Evolutionary conservation across 257 asterid species (phyloP).

Genomic region (Ballota nigra): DNA sequence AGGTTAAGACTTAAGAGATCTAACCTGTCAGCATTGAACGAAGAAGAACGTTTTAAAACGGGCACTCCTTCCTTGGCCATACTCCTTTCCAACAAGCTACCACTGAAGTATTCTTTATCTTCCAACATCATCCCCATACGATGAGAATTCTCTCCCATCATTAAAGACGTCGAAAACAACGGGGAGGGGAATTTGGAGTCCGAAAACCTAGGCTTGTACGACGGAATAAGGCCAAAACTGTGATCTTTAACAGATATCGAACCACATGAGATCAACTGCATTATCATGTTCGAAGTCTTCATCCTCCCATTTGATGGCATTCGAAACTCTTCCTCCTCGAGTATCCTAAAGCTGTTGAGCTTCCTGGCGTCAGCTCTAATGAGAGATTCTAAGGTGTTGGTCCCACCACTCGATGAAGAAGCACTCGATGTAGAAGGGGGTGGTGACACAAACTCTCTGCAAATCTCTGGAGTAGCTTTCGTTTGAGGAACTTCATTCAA

Average conservation of each 20-base stretch:
- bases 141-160: constrained; percentile 83
- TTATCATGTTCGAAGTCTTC: constrained; percentile 79
- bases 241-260: constrained; percentile 88
- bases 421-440: constrained; percentile 75
- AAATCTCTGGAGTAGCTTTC: constrained; percentile 51
- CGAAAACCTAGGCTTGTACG: constrained; percentile 79
- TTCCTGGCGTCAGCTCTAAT: constrained; percentile 79
- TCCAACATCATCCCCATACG: constrained; percentile 56
- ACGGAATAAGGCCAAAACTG: constrained; percentile 74
- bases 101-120: constrained; percentile 90
- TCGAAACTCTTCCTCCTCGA: constrained; percentile 61
- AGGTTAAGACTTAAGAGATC: constrained; percentile 5
- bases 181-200: constrained; percentile 79
- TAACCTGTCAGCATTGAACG: constrained; percentile 82
- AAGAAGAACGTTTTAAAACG: constrained; percentile 71
- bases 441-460: constrained; percentile 57
- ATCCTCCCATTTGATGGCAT: constrained; percentile 53
- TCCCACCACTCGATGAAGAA: constrained; percentile 71
- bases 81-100: constrained; percentile 81
- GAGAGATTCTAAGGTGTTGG: constrained; percentile 85
- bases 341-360: constrained; percentile 75
- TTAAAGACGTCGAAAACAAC: constrained; percentile 63
- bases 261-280: constrained; percentile 94
- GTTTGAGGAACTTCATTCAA: constrained; percentile 30
- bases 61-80: constrained; percentile 63